phyloP scores from a whole-genome alignment of 2,329 filamentous ascomycete species.

The Plectosphaerella plurivora region DNA sequence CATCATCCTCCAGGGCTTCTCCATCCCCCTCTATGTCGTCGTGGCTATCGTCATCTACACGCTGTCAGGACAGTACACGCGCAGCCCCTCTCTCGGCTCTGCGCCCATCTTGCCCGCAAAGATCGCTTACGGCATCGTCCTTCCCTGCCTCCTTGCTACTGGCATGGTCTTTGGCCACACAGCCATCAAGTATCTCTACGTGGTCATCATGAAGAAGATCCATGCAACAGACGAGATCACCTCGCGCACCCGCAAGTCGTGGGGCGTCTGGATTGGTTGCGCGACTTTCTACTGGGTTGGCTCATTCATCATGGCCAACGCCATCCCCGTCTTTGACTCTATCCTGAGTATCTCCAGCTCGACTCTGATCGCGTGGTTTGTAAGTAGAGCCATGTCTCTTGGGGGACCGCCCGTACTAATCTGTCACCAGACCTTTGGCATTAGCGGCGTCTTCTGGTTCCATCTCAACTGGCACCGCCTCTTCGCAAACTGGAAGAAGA shows the following conservation, averaged over 20 bases:
- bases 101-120: conserved; percentile 25
- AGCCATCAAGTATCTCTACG: conserved; percentile 28
- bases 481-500: conserved; percentile 23
- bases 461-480: conserved; percentile 27
- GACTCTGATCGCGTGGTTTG: conserved; percentile 29
- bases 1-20: conserved; percentile 24
- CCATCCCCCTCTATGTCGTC: conserved; percentile 25
- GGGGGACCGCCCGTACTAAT: not conserved
- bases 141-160: conserved; percentile 22
- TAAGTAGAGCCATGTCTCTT: not conserved
- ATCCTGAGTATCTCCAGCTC: conserved; percentile 30
- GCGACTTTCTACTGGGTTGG: conserved; percentile 27
- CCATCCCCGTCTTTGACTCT: conserved; percentile 31
- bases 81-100: conserved; percentile 27
- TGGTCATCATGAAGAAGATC: conserved; percentile 25
- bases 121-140: conserved; percentile 25
- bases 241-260: conserved; percentile 24
- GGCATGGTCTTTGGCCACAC: conserved; percentile 27
- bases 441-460: conserved; percentile 29
- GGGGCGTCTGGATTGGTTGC: conserved; percentile 27
- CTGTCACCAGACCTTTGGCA: conserved; percentile 21
- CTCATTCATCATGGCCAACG: conserved; percentile 28
- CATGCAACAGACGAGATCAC: conserved; percentile 27
- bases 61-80: conserved; percentile 23
- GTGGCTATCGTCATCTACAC: conserved; percentile 25